phyloP scores from a whole-genome alignment of 805 yeast species.

The Starmera dryadoides region DNA sequence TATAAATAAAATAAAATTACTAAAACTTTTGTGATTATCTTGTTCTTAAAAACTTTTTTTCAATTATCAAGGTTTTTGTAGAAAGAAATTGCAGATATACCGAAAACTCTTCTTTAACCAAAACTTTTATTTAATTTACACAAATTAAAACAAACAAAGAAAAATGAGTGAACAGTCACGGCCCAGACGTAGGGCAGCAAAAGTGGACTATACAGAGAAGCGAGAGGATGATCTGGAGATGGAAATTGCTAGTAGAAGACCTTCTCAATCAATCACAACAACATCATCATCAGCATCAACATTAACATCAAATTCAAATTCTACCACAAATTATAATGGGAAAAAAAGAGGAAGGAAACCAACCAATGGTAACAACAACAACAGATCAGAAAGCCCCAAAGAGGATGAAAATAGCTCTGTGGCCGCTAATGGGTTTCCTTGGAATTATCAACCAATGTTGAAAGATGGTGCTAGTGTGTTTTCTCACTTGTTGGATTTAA shows the following conservation, averaged over 20 bases:
- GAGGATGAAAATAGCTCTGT: background rate
- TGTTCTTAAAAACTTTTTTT: too few relatives aligned
- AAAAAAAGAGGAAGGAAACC: background rate
- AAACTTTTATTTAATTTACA: background rate
- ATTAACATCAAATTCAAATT: background rate
- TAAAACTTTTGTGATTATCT: too few relatives aligned
- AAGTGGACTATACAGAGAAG: slow-evolving; percentile 19
- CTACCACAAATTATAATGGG: background rate
- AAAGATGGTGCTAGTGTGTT: slow-evolving; percentile 11
- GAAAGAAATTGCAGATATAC: too few relatives aligned
- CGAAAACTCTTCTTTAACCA: background rate
- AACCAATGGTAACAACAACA: background rate
- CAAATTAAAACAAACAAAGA: background rate
- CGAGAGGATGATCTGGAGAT: slow-evolving; percentile 10
- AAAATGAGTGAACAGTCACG: background rate
- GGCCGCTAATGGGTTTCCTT: slow-evolving; percentile 7
- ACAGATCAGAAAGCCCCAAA: background rate
- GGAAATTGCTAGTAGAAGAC: background rate
- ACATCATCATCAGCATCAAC: background rate
- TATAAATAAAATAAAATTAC: too few relatives aligned
- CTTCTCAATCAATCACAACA: background rate
- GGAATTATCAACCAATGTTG: slow-evolving; percentile 18
- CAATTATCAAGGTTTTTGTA: too few relatives aligned
- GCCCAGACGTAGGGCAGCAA: slow-evolving; percentile 15
- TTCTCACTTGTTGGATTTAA: slow-evolving; percentile 29